Base-by-base conservation (phyloP, 1,284 basidiomycete species). In the Boletus sp. region DNA sequence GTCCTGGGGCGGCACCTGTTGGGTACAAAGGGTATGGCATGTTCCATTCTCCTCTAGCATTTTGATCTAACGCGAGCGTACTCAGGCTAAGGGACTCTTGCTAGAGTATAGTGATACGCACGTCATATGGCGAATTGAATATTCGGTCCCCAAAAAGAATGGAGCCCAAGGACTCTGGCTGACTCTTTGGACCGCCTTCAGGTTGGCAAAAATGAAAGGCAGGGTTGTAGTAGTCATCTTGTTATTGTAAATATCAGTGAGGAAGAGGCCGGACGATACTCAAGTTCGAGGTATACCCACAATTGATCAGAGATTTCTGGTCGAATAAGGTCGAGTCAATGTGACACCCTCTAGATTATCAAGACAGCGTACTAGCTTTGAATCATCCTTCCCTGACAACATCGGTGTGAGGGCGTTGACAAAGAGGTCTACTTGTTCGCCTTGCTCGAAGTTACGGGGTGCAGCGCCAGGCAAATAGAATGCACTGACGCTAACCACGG, bases 141-240 rank as follows among this genome's bases (percentile, higher is more conserved):
- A 99, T 94, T 51, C 95, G 80, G 72, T 99, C 95, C 25, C 95
- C 95, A 59, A 97, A 97, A 13, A 99, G 73, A 54, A 96, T 94
- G 25, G 91, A 92, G 5, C 95, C 95, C 22, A 99, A 73, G 2
- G 86, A 89, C 69, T 96, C 94, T 12, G 89, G 83, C 64, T 93
- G 84, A 58, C 85, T 83, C 61, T 83, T 70, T 1, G 86, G 82
- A 4, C 91, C 91, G 7, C 75, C 83, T 41, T 78, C 71, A 6
- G 95, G 95, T 54, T 78, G 61, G 64, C 95, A 98, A 69, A 98
- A 98, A 55, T 85, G 84, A 57, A 98, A 89, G 36, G 74, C 73
- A 2, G 84, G 79, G 59, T 92, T 82, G 70, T 95, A 95, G 68
- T 93, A 95, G 67, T 95, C 91, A 64, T 91, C 89, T 77, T 63